A percentile compares a stretch with the other conserved stretches of the same genome.
Conservation (phyloP, 2,329 filamentous ascomycete species). For the Ophiobolus disseminans region DNA sequence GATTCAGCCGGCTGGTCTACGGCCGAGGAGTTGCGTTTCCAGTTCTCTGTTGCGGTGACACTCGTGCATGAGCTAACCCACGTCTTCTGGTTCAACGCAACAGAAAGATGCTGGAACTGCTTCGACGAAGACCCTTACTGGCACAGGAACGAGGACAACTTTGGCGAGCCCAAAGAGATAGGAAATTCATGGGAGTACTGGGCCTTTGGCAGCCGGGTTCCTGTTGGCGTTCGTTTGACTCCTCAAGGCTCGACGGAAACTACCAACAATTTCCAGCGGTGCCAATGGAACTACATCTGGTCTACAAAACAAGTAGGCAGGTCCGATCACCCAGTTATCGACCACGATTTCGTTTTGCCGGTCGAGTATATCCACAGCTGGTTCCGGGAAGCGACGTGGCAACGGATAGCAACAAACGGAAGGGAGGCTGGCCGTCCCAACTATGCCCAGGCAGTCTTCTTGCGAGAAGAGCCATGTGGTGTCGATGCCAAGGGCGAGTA, state of each 20-base stretch:
- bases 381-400: slow-evolving; percentile 1
- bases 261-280: no score
- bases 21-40: not conserved
- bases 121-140: no score
- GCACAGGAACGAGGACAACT: no score
- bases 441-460: not conserved
- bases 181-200: no score
- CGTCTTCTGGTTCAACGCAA: no score
- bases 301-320: no score
- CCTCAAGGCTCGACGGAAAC: no score
- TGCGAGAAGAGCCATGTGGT: not conserved
- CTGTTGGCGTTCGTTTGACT: no score
- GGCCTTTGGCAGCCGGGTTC: no score
- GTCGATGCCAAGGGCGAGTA: not conserved
- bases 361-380: slow-evolving; percentile 2
- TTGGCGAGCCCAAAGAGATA: no score
- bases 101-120: no score
- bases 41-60: not conserved
- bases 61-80: not conserved
- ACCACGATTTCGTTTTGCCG: not conserved
- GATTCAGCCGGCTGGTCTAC: not conserved
- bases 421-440: not conserved
- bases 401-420: not conserved
- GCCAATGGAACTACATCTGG: no score
- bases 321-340: not conserved